Conservation (phyloP, 2,329 filamentous ascomycete genomes). For the Trichoderma semiorbis region DNA sequence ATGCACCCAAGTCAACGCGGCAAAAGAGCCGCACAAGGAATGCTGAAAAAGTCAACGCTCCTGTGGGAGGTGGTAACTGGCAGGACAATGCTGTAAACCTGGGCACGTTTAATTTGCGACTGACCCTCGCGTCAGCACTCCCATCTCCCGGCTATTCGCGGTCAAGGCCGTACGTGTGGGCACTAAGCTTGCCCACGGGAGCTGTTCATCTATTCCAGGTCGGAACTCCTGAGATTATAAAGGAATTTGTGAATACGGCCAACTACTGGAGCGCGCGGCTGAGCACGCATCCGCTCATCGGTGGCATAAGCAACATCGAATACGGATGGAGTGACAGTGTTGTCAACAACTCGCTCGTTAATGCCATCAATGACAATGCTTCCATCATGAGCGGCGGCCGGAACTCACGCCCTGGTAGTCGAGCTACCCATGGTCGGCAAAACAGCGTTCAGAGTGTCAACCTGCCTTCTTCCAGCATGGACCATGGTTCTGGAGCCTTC, state of each 20-base stretch:
- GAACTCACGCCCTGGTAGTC: slow-evolving; percentile 50
- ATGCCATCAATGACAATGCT: slow-evolving; percentile 47
- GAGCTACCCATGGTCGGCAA: slow-evolving; percentile 38
- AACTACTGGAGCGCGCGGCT: slow-evolving; percentile 98
- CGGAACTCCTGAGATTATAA: slow-evolving; percentile 88
- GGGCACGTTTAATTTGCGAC: slow-evolving; percentile 80
- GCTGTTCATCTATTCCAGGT: slow-evolving; percentile 98
- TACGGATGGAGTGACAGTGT: slow-evolving; percentile 93
- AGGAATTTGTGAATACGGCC: slow-evolving; percentile 88
- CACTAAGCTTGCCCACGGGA: slow-evolving; percentile 83
- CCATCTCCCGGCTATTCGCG: slow-evolving; percentile 93
- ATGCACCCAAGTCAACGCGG: slow-evolving; percentile 70
- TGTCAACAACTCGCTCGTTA: slow-evolving; percentile 59
- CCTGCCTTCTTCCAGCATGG: slow-evolving; percentile 57
- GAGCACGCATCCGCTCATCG: slow-evolving; percentile 87
- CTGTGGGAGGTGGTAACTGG: slow-evolving; percentile 96
- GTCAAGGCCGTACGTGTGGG: slow-evolving; percentile 87
- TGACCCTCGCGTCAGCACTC: slow-evolving; percentile 86
- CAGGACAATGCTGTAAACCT: slow-evolving; percentile 91
- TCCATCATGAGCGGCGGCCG: slow-evolving; percentile 31
- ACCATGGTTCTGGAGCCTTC: slow-evolving; percentile 53
- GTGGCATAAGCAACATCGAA: slow-evolving; percentile 93
- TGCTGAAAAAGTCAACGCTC: slow-evolving; percentile 50
- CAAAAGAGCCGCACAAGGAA: slow-evolving; percentile 59
- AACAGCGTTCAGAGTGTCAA: slow-evolving; percentile 50